Base-by-base conservation (phyloP, 345 rosid species). In the Hypericum perforatum region DNA sequence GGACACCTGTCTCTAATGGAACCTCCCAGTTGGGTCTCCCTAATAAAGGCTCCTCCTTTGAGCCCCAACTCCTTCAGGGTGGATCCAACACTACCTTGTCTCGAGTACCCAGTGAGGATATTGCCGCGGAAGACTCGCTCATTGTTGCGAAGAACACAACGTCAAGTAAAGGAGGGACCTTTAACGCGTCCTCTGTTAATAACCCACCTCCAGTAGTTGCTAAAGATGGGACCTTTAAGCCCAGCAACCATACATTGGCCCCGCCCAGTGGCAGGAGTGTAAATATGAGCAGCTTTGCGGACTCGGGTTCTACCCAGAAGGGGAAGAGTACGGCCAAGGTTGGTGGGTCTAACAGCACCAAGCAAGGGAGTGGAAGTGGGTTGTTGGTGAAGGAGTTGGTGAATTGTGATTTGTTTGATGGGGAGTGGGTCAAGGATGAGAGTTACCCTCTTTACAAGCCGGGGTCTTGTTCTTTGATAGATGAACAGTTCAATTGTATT, bases 1-100 rank as follows among this genome's bases (percentile, higher is more conserved):
- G 85, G 77, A 82, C 95, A 60, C 82, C 70, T 6, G 71, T 65
- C 16, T 59, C 81, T 67, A 64, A 95, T 8, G 7, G 76, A 44
- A 69, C 75, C 71, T 67, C 81, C 32, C 65, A 70, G 43, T 45
- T 74, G 14, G 74, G 70, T 48, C 77, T 22, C 32, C 32, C 80
- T 57, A 75, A 69, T 45, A 36, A 54, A 49, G 70, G 77, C 6
- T 45, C 71, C 49, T 13, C 52, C 45, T 39, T 29, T 39, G 37
- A 58, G 67, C 9, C 11, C 59, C 44, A 48, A 22, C 16, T 41
- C 16, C 48, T 57, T 51, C 5, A 42, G 53, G 16, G 56, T 65
- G 57, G 61, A 64, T 69, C 80, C 55, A 56, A 63, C 51, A 45
- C 65, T 44, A 9, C 32, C 14, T 7, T 11, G 6, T 58, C 65